Conservation (phyloP, 495 filamentous ascomycete species). For the Endocarpon pusillum region DNA sequence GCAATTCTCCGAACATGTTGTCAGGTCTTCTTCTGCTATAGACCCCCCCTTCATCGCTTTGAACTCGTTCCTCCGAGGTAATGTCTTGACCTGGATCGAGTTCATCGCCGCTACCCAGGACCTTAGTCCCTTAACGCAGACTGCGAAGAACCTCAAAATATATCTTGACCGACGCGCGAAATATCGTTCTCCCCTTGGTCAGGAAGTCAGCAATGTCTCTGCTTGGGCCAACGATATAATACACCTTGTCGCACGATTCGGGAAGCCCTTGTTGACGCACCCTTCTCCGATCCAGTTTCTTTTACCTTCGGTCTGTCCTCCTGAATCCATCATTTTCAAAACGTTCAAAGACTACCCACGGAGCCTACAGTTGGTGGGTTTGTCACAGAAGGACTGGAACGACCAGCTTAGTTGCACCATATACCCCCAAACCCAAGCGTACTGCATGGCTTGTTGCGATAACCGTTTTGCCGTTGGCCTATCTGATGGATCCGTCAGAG, state of each 20-base stretch:
- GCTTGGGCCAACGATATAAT: constrained; percentile 18
- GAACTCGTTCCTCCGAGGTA: constrained; percentile 14
- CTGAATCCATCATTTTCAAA: constrained; percentile 15
- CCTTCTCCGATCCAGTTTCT: too few species aligned
- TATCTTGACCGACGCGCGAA: constrained; percentile 13
- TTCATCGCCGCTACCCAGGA: constrained; percentile 11
- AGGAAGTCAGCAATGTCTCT: constrained; percentile 6
- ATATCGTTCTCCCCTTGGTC: constrained; percentile 10
- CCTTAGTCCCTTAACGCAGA: constrained; percentile 12
- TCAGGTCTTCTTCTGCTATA: constrained; percentile 5
- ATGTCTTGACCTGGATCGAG: constrained; percentile 24
- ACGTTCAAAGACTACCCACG: too few species aligned
- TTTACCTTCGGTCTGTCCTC: constrained; percentile 25
- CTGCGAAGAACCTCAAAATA: constrained; percentile 15
- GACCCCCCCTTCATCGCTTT: constrained; percentile 8
- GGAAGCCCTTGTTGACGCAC: too few species aligned
- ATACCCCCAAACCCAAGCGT: too few species aligned
- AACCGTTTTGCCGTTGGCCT: too few species aligned
- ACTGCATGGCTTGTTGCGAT: too few species aligned
- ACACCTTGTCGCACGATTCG: constrained; percentile 15
- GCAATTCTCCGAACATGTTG: constrained; percentile 20
- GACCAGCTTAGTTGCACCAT: too few species aligned
- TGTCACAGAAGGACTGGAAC: too few species aligned
- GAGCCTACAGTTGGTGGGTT: too few species aligned
- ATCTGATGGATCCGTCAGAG: too few species aligned